phyloP scores from a whole-genome alignment of 2,329 filamentous ascomycete species.

The Trichoderma hamatum region DNA sequence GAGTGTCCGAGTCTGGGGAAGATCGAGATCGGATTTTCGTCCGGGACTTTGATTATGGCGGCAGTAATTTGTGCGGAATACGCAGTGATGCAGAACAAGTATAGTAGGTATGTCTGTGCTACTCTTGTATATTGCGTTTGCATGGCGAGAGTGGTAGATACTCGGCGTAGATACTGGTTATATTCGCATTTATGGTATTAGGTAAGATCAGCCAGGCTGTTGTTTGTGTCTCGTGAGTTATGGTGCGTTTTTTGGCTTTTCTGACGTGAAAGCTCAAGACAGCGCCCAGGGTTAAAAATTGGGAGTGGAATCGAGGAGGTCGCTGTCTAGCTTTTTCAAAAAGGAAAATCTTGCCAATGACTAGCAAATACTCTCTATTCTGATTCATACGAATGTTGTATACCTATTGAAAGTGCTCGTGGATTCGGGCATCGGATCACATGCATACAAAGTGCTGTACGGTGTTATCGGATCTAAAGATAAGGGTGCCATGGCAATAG shows the following conservation, averaged over 20 bases:
- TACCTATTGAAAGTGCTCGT: background rate
- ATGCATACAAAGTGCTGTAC: background rate
- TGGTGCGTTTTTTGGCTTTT: background rate
- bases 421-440: background rate
- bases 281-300: background rate
- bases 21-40: constrained; percentile 21
- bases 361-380: background rate
- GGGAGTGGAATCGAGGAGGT: background rate
- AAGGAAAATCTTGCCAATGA: background rate
- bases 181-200: background rate
- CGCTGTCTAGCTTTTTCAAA: background rate
- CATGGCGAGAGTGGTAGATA: background rate
- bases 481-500: background rate
- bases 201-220: background rate
- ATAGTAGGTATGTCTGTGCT: background rate
- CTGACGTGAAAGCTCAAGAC: constrained; percentile 12
- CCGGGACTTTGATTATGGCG: background rate
- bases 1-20: constrained; percentile 19
- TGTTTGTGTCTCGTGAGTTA: background rate
- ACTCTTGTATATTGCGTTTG: background rate
- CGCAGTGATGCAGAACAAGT: background rate
- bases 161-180: background rate
- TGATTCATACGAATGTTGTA: background rate
- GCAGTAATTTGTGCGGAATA: background rate
- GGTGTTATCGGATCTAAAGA: constrained; percentile 20